Base-by-base conservation (phyloP, 345 rosid species). In the Noccaea bulbosa region DNA sequence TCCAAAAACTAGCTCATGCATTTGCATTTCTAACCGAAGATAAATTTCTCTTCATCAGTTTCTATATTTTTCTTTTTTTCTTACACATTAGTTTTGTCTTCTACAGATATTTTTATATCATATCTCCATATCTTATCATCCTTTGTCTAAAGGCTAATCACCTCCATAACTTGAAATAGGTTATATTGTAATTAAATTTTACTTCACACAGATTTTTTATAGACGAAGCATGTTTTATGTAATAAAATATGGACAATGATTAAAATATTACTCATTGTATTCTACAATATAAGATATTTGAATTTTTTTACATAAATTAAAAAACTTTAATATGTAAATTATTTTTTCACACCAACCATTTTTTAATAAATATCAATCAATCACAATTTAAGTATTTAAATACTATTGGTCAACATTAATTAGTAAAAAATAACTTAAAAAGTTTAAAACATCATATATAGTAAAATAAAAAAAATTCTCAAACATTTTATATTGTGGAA, bases 161-260 rank as follows among this genome's bases (percentile, higher is more conserved):
- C 37, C 48, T 57, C 12, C 17, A 46, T n/a, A 39, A 44, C 22
- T 59, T 8, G 33, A 39, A 8, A 44, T 35, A 62, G 7, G 63
- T 44, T 44, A 6, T 62, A 51, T 34, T 50, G 27, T 63, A 24
- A 35, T 72, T 10, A 20, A 72, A 58, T 35, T 22, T 10, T 45
- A 63, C 24, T 12, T 41, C 39, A 70, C 51, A 71, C 45, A 52
- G 53, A 71, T 51, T 71, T 44, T 35, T 8, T 4, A 22, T 35
- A 40, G 37, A 50, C 37, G 35, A 60, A 51, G 47, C 69, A 71
- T 52, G 62, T 71, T 55, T 62, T 52, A 52, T 20, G 14, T 33
- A 20, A 51, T 8, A 41, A 12, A 49, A 49, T 45, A 40, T 34
- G 56, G 6, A n/a, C 11, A 49, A 5, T 48, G 22, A 17, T 53